A percentile compares a stretch with the other conserved stretches of the same genome.
phyloP scores from a whole-genome alignment of 257 asterid genomes.

The Penstemon newberryi region DNA sequence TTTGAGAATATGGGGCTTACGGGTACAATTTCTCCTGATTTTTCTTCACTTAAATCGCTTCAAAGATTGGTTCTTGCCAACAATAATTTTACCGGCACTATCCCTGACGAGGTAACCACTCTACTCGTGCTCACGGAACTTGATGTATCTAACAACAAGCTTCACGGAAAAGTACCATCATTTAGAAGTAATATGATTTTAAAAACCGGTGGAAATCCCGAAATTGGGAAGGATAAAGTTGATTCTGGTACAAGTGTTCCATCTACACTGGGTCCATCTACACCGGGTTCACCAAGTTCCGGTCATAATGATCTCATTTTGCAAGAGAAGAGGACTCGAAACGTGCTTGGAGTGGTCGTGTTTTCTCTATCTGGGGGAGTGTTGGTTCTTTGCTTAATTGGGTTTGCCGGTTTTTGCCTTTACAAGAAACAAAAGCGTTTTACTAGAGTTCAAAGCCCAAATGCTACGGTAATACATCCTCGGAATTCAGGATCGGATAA shows the following conservation, averaged over 20 bases:
- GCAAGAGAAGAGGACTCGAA: slow-evolving; percentile 37
- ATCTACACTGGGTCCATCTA: slow-evolving; percentile 14
- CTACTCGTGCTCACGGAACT: slow-evolving; percentile 54
- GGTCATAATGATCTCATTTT: slow-evolving; percentile 26
- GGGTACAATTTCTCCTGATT: slow-evolving; percentile 69
- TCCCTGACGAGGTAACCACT: slow-evolving; percentile 61
- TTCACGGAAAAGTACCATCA: slow-evolving; percentile 65
- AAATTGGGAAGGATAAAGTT: slow-evolving; percentile 57
- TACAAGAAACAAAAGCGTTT: slow-evolving; percentile 68
- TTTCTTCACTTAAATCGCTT: slow-evolving; percentile 56
- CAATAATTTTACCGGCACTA: slow-evolving; percentile 70
- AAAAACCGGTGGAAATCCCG: slow-evolving; percentile 66
- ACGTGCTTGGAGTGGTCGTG: slow-evolving; percentile 48
- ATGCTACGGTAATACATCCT: slow-evolving; percentile 74
- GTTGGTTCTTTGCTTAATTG: slow-evolving; percentile 58
- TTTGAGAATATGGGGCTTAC: slow-evolving; percentile 80
- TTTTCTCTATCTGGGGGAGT: slow-evolving; percentile 56
- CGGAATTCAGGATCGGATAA: slow-evolving; percentile 82
- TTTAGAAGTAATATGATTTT: slow-evolving; percentile 54
- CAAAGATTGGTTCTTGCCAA: slow-evolving; percentile 74
- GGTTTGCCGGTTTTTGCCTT: slow-evolving; percentile 58
- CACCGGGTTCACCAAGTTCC: slow-evolving; percentile 29
- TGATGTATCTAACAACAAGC: slow-evolving; percentile 81
- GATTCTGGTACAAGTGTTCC: slow-evolving; percentile 28
- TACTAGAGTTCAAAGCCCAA: slow-evolving; percentile 82